Evolutionary conservation across 345 rosid genomes (phyloP).

Genomic region (Bruguiera sexangula): DNA sequence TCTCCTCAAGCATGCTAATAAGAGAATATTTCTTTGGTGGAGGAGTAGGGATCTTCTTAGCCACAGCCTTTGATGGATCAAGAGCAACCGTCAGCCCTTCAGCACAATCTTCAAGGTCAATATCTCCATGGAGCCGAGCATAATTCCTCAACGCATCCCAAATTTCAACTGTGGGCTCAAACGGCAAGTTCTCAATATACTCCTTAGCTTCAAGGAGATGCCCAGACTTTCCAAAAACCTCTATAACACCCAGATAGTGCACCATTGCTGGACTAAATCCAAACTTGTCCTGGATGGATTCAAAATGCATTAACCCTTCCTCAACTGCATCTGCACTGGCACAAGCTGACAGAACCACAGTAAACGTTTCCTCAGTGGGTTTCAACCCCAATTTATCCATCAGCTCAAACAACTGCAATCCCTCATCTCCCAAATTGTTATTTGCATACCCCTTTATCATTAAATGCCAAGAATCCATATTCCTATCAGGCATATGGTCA

Average conservation of each 20-base stretch:
- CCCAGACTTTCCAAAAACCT: conserved; percentile 66
- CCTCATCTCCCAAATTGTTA: conserved; percentile 67
- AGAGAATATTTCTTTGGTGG: conserved; percentile 50
- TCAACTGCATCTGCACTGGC: conserved; percentile 60
- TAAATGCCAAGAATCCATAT: conserved; percentile 72
- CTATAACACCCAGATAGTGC: conserved; percentile 59
- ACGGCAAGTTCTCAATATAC: conserved; percentile 54
- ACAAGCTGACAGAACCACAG: conserved; percentile 56
- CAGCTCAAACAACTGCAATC: conserved; percentile 68
- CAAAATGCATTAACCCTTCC: conserved; percentile 68
- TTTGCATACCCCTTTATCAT: conserved; percentile 58
- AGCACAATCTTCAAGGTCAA: conserved; percentile 59
- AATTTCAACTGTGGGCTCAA: conserved; percentile 50
- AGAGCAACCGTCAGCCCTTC: conserved; percentile 57
- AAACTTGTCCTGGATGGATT: conserved; percentile 50
- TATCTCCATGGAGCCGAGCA: conserved; percentile 60
- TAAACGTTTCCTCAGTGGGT: conserved; percentile 55
- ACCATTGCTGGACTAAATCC: conserved; percentile 43
- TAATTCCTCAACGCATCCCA: conserved; percentile 59
- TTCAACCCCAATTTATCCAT: conserved; percentile 49
- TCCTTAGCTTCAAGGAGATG: conserved; percentile 56
- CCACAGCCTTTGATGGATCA: conserved; percentile 52
- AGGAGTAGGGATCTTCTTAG: conserved; percentile 51
- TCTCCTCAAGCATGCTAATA: conserved; percentile 63
- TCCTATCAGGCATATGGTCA: conserved; percentile 63